phyloP scores from a whole-genome alignment of 176 grass and related monocot species.

The Microstegium vimineum region DNA sequence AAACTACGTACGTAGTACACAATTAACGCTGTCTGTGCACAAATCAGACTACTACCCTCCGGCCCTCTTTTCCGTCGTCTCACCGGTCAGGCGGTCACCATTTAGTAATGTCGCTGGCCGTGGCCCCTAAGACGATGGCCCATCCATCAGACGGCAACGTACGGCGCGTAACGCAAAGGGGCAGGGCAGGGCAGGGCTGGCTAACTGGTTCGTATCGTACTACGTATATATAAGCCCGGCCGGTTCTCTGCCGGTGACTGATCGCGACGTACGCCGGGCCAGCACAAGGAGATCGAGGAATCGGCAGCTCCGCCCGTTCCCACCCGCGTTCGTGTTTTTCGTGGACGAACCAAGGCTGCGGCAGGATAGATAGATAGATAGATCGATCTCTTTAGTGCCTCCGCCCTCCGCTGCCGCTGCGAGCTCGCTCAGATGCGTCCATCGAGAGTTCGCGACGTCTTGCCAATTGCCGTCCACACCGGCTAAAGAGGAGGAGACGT shows the following conservation, averaged over 20 bases:
- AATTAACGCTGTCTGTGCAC: background rate
- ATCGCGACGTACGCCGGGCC: background rate
- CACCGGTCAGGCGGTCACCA: background rate
- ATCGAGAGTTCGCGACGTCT: background rate
- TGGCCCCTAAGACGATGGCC: too few relatives aligned
- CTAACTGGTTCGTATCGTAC: background rate
- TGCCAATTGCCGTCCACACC: background rate
- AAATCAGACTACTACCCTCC: background rate
- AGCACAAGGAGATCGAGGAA: background rate
- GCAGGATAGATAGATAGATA: too few relatives aligned
- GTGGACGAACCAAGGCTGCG: background rate
- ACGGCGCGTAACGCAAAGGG: background rate
- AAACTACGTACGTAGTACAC: background rate
- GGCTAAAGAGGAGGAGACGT: background rate
- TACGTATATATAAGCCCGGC: background rate
- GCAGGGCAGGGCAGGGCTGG: background rate
- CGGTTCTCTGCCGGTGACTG: background rate
- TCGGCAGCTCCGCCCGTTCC: slow-evolving; percentile 37
- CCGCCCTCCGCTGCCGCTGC: background rate
- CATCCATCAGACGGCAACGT: background rate
- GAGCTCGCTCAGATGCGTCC: background rate
- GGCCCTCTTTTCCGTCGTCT: background rate
- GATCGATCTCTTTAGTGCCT: background rate
- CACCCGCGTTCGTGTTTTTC: background rate
- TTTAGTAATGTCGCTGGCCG: background rate